Evolutionary conservation across 495 filamentous ascomycete species (phyloP).

Genomic region (Neurospora intermedia): DNA sequence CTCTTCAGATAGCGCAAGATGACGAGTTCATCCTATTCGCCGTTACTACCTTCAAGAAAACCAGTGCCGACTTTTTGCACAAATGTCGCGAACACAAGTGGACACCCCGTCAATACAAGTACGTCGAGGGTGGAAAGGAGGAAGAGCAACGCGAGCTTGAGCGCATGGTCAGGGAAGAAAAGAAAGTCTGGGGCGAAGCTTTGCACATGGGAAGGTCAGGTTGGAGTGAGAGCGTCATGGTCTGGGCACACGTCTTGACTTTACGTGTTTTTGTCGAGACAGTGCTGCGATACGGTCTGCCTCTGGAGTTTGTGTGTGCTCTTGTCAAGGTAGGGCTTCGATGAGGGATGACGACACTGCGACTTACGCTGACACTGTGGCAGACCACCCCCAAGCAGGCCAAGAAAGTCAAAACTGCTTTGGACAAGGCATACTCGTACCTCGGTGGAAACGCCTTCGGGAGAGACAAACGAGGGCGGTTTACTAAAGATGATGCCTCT

Average conservation of each 20-base stretch:
- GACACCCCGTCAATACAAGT: conserved; percentile 89
- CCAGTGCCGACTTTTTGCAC: conserved; percentile 71
- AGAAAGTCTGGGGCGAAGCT: conserved; percentile 85
- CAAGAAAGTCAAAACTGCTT: conserved; percentile 65
- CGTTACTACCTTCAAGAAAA: conserved; percentile 89
- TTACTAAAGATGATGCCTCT: conserved; percentile 74
- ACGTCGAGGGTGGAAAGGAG: conserved; percentile 78
- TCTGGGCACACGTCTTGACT: conserved; percentile 84
- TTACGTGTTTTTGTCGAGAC: conserved; percentile 95
- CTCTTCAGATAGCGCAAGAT: conserved; percentile 64
- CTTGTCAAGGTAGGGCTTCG: conserved; percentile 63
- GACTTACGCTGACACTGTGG: conserved; percentile 11
- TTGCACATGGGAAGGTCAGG: conserved; percentile 72
- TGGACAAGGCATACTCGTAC: conserved; percentile 85
- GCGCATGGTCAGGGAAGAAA: conserved; percentile 65
- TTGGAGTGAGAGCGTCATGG: conserved; percentile 91
- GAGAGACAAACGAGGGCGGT: conserved; percentile 83
- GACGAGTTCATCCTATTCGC: conserved; percentile 80
- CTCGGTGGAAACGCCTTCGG: conserved; percentile 92
- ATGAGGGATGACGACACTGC: background rate
- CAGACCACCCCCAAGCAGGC: conserved; percentile 73
- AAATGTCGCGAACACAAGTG: conserved; percentile 85
- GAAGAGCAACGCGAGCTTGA: conserved; percentile 79
- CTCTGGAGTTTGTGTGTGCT: conserved; percentile 75
- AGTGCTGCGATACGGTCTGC: conserved; percentile 85